These are phyloP conservation scores for Shiraia sp. DNA, from an alignment of 2,329 filamentous ascomycete species.

Conservation along the genomic window DNA sequence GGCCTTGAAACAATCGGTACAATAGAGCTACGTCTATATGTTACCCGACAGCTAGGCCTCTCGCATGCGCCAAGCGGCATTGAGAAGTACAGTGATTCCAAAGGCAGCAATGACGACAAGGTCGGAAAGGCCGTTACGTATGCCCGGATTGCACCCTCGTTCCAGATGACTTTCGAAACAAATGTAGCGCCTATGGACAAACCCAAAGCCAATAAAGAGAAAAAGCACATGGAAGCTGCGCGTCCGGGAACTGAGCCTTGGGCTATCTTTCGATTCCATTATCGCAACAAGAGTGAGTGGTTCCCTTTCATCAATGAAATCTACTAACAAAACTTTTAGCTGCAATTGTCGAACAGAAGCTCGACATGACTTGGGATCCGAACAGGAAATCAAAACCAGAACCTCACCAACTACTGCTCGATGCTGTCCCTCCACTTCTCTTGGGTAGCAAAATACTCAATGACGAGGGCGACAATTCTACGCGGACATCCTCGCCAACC, in stretches of 20 bases:
- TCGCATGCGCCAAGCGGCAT: conserved; percentile 12
- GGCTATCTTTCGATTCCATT: conserved; percentile 49
- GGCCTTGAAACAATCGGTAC: conserved; percentile 28
- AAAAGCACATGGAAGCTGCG: conserved; percentile 13
- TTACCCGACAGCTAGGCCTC: conserved; percentile 25
- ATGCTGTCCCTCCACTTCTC: conserved; percentile 16
- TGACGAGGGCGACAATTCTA: conserved; percentile 13
- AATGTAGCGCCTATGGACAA: conserved; percentile 18
- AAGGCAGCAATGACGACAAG: conserved; percentile 1
- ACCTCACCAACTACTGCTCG: conserved; percentile 15
- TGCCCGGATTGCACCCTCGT: conserved; percentile 22
- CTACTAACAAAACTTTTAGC: conserved; percentile 14
- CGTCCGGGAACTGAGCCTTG: conserved; percentile 44
- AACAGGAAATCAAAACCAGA: conserved; percentile 7
- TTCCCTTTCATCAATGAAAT: background rate
- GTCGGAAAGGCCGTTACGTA: conserved; percentile 8
- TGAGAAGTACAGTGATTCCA: conserved; percentile 13
- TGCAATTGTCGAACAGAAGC: conserved; percentile 10
- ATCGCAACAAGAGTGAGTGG: conserved; percentile 35
- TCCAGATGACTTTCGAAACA: conserved; percentile 24
- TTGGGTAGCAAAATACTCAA: conserved; percentile 10
- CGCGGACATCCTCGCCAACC: conserved; percentile 14
- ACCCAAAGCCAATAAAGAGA: conserved; percentile 3
- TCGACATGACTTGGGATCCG: conserved; percentile 13
- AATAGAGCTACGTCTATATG: conserved; percentile 37